Evolutionary conservation across 2,329 filamentous ascomycete genomes (phyloP).

Genomic region (Paramyrothecium roridum): DNA sequence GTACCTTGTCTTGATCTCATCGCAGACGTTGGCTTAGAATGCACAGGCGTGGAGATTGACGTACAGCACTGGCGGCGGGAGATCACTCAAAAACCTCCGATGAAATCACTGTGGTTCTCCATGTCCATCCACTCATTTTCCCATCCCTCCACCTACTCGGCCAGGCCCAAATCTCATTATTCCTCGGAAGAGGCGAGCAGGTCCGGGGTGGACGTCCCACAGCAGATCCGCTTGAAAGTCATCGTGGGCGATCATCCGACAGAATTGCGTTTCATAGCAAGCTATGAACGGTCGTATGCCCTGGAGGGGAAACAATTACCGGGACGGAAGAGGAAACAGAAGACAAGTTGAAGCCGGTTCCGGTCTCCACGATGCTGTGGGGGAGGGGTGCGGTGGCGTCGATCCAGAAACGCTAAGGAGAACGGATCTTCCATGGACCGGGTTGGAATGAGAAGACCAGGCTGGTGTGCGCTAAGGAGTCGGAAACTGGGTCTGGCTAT

Average conservation of each 20-base stretch:
- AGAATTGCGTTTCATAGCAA: not conserved
- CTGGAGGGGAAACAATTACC: not conserved
- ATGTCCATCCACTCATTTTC: not conserved
- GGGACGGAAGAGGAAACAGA: not conserved
- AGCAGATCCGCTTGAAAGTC: not conserved
- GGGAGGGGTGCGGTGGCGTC: not conserved
- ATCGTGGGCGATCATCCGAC: not conserved
- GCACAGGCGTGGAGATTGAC: no score
- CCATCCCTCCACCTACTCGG: not conserved
- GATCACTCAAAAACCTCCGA: not conserved
- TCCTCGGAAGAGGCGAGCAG: no score
- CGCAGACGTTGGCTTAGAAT: no score
- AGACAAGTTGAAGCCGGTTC: not conserved
- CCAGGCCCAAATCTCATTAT: no score
- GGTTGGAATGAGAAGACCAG: not conserved
- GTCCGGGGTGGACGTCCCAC: not conserved
- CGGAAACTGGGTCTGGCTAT: no score
- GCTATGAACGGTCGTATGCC: not conserved
- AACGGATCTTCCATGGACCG: not conserved
- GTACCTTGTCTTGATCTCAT: no score
- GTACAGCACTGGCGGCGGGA: no score
- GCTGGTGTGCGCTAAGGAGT: no score
- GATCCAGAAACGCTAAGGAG: not conserved
- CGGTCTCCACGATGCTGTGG: not conserved
- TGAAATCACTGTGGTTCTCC: not conserved